phyloP scores from a whole-genome alignment of 768 basidiomycete species.

The Lactarius deliciosus region DNA sequence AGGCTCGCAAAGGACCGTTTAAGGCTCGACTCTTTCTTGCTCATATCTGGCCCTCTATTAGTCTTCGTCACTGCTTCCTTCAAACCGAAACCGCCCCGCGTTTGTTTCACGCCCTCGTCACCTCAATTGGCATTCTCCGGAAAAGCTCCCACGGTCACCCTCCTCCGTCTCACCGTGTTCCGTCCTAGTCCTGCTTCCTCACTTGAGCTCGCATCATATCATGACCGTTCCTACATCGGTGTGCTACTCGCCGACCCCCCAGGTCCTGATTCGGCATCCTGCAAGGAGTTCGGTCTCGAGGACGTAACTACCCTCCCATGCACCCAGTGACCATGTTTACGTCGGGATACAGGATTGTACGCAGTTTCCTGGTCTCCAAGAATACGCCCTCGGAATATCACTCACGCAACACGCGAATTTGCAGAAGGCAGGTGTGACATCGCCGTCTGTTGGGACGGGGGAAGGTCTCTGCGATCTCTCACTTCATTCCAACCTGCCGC shows the following conservation, averaged over 20 bases:
- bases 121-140: constrained; percentile 28
- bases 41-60: not conserved
- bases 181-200: constrained; percentile 15
- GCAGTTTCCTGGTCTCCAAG: constrained; percentile 60
- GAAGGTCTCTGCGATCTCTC: constrained; percentile 49
- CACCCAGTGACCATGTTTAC: not conserved
- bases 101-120: constrained; percentile 35
- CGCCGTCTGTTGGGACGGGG: constrained; percentile 90
- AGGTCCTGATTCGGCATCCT: constrained; percentile 27
- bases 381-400: constrained; percentile 68
- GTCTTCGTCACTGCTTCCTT: constrained; percentile 36
- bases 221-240: constrained; percentile 23
- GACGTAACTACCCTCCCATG: constrained; percentile 43
- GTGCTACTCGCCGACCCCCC: constrained; percentile 14
- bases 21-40: not conserved
- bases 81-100: constrained; percentile 33
- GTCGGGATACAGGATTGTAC: constrained; percentile 69
- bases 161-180: constrained; percentile 11
- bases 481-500: not conserved
- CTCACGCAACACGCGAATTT: constrained; percentile 70
- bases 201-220: constrained; percentile 22
- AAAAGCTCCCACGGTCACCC: not conserved
- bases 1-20: constrained; percentile 51
- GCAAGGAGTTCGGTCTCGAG: constrained; percentile 55
- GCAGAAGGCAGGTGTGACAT: constrained; percentile 51